Percentiles rank a stretch among this genome's conserved stretches.
Evolutionary conservation across 768 basidiomycete species (phyloP).

Genomic region (Leccinum variicolor): DNA sequence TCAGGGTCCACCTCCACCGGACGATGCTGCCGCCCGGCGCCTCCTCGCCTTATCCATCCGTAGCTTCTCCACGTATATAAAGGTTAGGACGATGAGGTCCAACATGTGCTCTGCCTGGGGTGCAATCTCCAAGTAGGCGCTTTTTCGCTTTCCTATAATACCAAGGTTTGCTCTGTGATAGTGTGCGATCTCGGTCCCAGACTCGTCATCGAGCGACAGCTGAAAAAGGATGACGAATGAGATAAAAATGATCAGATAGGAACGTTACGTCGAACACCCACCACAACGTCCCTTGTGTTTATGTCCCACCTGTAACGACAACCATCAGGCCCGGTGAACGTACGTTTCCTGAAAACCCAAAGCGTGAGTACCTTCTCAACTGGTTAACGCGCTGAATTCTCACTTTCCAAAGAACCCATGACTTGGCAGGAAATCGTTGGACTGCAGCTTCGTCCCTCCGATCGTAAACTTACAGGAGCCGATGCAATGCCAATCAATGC

Average conservation of each 20-base stretch:
- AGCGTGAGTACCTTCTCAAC: not conserved
- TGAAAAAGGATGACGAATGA: not conserved
- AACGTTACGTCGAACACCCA: not conserved
- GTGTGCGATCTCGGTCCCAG: slow-evolving; percentile 13
- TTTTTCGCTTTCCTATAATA: slow-evolving; percentile 20
- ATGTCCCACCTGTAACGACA: slow-evolving; percentile 33
- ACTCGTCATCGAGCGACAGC: slow-evolving; percentile 19
- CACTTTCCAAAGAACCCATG: slow-evolving; percentile 20
- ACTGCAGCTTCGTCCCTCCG: slow-evolving; percentile 23
- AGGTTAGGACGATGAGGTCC: slow-evolving; percentile 26
- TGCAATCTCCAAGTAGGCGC: slow-evolving; percentile 21
- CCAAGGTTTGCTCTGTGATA: slow-evolving; percentile 24
- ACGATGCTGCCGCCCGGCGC: slow-evolving; percentile 1
- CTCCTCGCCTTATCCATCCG: slow-evolving; percentile 21
- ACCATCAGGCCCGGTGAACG: slow-evolving; percentile 33
- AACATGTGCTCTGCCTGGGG: slow-evolving; percentile 22
- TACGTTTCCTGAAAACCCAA: slow-evolving; percentile 16
- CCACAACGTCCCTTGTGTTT: slow-evolving; percentile 5
- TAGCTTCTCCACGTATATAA: slow-evolving; percentile 31
- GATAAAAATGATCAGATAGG: not conserved
- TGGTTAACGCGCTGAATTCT: not conserved
- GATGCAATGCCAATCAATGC: slow-evolving; percentile 32
- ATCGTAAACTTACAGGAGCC: slow-evolving; percentile 30
- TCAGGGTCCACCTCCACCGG: slow-evolving; percentile 19
- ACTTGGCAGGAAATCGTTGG: slow-evolving; percentile 22